Conservation (phyloP, 345 rosid species). For the Firmiana major region DNA sequence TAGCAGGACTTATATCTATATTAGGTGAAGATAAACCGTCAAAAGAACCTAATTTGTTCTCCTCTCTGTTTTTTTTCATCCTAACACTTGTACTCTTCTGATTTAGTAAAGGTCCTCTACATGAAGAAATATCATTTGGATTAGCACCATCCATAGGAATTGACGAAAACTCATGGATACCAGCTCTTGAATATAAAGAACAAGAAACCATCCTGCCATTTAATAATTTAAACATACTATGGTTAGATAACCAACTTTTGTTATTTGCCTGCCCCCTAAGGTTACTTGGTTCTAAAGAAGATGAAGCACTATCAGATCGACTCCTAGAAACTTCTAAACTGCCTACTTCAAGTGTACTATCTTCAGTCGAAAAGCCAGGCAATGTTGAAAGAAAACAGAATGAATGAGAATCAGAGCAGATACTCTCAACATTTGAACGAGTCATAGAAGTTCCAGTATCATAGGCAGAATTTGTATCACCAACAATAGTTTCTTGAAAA, state of each 20-base stretch:
- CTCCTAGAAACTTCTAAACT: slow-evolving; percentile 34
- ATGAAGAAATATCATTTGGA: slow-evolving; percentile 39
- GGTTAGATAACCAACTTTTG: slow-evolving; percentile 39
- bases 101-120: slow-evolving; percentile 34
- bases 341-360: slow-evolving; percentile 18
- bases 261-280: slow-evolving; percentile 29
- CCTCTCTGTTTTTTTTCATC: slow-evolving; percentile 29
- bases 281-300: slow-evolving; percentile 27
- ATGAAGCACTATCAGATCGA: slow-evolving; percentile 25
- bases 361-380: slow-evolving; percentile 33
- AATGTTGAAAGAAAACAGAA: slow-evolving; percentile 72
- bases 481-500: slow-evolving; percentile 24
- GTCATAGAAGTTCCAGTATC: slow-evolving; percentile 23
- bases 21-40: slow-evolving; percentile 30
- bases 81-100: slow-evolving; percentile 28
- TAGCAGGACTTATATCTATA: slow-evolving; percentile 49
- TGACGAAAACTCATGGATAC: slow-evolving; percentile 30
- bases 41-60: slow-evolving; percentile 28
- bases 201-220: slow-evolving; percentile 55
- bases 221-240: slow-evolving; percentile 38
- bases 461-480: slow-evolving; percentile 26
- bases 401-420: slow-evolving; percentile 44
- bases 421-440: slow-evolving; percentile 23
- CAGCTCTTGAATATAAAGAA: slow-evolving; percentile 40
- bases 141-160: slow-evolving; percentile 21